Conservation (phyloP, 192 early-diverging fungal species). For the Umbelopsis vinacea region DNA sequence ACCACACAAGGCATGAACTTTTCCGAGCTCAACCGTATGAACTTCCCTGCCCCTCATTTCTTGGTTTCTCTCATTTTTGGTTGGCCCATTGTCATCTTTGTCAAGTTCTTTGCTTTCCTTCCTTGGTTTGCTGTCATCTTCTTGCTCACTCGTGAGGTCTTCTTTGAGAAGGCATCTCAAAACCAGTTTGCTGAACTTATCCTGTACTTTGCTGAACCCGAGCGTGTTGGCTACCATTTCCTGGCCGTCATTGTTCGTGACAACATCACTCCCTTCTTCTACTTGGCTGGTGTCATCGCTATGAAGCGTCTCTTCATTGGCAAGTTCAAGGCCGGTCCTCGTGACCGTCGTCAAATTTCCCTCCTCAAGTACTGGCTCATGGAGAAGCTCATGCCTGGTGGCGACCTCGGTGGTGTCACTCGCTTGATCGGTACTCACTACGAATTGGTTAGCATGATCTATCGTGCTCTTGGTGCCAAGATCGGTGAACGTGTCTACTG, state of each 20-base stretch:
- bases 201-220: slow-evolving; percentile 35
- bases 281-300: slow-evolving; percentile 30
- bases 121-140: slow-evolving; percentile 45
- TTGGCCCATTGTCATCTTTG: slow-evolving; percentile 34
- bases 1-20: slow-evolving; percentile 25
- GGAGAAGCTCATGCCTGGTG: slow-evolving; percentile 34
- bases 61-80: slow-evolving; percentile 32
- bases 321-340: slow-evolving; percentile 31
- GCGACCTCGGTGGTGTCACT: slow-evolving; percentile 39
- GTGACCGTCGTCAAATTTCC: slow-evolving; percentile 14
- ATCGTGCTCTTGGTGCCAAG: slow-evolving; percentile 47
- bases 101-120: slow-evolving; percentile 32
- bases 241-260: slow-evolving; percentile 33
- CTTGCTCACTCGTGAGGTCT: slow-evolving; percentile 36
- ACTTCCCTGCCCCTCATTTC: slow-evolving; percentile 31
- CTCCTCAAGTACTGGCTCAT: slow-evolving; percentile 41
- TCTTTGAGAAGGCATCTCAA: slow-evolving; percentile 33
- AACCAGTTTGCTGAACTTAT: slow-evolving; percentile 39
- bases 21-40: slow-evolving; percentile 27
- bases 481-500: slow-evolving; percentile 52
- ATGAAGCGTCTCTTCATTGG: slow-evolving; percentile 40
- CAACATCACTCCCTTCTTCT: slow-evolving; percentile 37
- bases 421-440: slow-evolving; percentile 49
- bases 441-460: slow-evolving; percentile 42
- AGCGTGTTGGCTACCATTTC: slow-evolving; percentile 45